A percentile compares a stretch with the other conserved stretches of the same genome.
phyloP scores from a whole-genome alignment of 306 rosid species.

The Malus sieversii region DNA sequence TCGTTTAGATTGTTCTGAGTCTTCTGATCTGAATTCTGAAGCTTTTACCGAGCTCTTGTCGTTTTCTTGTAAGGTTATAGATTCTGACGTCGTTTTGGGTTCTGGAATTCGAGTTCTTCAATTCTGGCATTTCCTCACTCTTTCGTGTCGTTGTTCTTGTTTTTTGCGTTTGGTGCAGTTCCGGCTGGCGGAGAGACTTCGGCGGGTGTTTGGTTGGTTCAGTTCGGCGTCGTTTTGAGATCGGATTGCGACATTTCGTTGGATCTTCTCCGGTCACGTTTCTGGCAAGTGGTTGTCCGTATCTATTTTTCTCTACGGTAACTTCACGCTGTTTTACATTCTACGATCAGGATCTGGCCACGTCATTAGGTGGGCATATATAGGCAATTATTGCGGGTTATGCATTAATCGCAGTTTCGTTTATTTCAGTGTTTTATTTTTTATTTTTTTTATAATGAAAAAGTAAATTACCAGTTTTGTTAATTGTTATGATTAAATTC shows the following conservation, averaged over 20 bases:
- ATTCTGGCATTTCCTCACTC: background rate
- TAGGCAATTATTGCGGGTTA: background rate
- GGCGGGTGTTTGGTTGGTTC: background rate
- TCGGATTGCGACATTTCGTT: background rate
- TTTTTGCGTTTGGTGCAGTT: background rate
- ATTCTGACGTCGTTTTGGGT: background rate
- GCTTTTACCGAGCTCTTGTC: slow-evolving; percentile 14
- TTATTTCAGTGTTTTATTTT: too few relatives aligned
- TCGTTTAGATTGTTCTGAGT: background rate
- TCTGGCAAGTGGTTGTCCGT: background rate
- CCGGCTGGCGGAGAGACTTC: background rate
- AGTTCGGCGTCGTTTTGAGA: background rate
- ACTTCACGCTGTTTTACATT: background rate
- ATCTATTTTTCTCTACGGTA: background rate
- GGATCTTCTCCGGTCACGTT: background rate
- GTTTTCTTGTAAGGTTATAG: background rate
- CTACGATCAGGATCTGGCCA: slow-evolving; percentile 11
- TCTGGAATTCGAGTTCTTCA: background rate
- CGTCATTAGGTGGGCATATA: background rate
- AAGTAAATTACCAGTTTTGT: background rate
- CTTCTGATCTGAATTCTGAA: background rate
- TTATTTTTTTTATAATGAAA: background rate
- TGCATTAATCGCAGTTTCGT: background rate
- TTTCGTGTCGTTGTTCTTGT: background rate
- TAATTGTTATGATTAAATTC: background rate